Evolutionary conservation across 1,284 basidiomycete species (phyloP).

Genomic region (Kwoniella shivajii): DNA sequence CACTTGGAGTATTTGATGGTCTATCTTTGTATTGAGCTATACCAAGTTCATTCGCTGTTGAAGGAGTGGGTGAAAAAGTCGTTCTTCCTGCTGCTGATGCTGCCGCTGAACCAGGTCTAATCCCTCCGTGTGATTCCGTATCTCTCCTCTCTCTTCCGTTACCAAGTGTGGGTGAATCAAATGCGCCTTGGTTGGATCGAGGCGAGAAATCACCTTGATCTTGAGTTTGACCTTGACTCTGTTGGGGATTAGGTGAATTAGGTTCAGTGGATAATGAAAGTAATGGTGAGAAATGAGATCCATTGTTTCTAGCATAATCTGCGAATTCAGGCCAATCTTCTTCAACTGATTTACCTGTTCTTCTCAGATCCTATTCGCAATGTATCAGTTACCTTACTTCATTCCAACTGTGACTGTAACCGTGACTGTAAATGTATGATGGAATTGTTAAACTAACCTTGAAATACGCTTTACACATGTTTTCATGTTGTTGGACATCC

Average conservation of each 20-base stretch:
- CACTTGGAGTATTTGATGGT: constrained; percentile 18
- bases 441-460: constrained; percentile 58
- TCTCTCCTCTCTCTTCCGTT: constrained; percentile 32
- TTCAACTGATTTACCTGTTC: constrained; percentile 84
- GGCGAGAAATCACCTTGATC: not conserved
- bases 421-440: no score
- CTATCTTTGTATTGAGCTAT: constrained; percentile 14
- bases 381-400: not conserved
- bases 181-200: constrained; percentile 3
- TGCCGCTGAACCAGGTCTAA: constrained; percentile 4
- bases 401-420: no score
- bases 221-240: no score
- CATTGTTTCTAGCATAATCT: constrained; percentile 68
- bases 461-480: constrained; percentile 96
- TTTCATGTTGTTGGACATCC: constrained; percentile 98
- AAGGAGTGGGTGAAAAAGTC: constrained; percentile 12
- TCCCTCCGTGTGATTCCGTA: constrained; percentile 42
- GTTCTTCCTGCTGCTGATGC: no score
- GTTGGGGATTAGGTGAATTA: constrained; percentile 13
- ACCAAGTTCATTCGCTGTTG: not conserved
- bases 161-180: constrained; percentile 21
- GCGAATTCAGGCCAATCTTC: constrained; percentile 98
- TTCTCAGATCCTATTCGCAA: constrained; percentile 70
- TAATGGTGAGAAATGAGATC: constrained; percentile 73
- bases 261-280: constrained; percentile 25